Conservation (phyloP, 305 asterid species). For the Fraxinus sp. region DNA sequence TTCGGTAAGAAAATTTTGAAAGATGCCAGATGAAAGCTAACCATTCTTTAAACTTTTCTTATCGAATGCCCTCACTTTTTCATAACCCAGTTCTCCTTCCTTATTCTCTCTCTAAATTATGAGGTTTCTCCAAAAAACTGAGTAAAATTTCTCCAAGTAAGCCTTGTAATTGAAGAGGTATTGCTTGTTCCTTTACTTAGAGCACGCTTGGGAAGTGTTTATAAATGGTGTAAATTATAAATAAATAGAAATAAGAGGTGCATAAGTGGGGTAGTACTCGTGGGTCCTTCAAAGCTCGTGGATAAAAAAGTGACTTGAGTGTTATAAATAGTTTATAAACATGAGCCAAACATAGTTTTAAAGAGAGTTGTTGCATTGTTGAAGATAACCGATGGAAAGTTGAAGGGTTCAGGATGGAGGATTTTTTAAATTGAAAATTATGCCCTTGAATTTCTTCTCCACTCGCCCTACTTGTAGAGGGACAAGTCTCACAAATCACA, state of each 20-base stretch:
- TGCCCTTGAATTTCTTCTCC: not conserved
- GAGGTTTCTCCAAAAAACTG: not conserved
- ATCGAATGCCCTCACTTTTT: not conserved
- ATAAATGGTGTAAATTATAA: too few species aligned
- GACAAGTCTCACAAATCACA: not conserved
- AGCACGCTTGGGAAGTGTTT: not conserved
- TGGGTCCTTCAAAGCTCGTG: not conserved
- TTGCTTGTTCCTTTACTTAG: not conserved
- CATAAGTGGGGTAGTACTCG: not conserved
- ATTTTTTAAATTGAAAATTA: not conserved
- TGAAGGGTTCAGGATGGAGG: not conserved
- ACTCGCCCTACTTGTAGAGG: not conserved
- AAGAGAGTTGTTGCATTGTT: not conserved
- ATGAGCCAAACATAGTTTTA: not conserved
- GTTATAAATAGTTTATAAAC: not conserved
- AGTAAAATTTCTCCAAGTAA: not conserved
- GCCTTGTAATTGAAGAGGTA: not conserved
- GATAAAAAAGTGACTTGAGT: not conserved
- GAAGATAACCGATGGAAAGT: not conserved
- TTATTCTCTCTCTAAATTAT: not conserved
- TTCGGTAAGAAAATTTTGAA: not conserved
- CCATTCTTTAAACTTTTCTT: not conserved
- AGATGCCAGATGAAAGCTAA: not conserved
- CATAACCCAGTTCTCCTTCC: not conserved
- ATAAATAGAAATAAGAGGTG: not conserved